Evolutionary conservation across 2,329 filamentous ascomycete species (phyloP).

Genomic region (Cryphonectria radicalis): DNA sequence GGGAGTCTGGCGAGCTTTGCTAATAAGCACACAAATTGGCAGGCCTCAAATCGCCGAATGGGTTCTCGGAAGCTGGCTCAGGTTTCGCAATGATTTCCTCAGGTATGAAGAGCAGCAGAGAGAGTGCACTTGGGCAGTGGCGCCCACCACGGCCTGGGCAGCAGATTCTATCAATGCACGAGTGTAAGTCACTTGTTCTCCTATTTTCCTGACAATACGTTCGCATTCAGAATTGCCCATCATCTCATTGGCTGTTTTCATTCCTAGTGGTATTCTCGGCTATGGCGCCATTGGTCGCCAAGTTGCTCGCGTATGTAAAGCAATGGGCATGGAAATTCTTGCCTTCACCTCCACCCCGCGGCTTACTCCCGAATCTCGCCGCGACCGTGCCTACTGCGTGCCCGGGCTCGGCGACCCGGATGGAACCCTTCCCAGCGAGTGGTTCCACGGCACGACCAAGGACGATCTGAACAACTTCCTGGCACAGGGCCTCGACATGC

Average conservation of each 20-base stretch:
- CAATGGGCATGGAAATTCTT: slow-evolving; percentile 68
- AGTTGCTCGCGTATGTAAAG: slow-evolving; percentile 52
- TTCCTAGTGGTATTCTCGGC: slow-evolving; percentile 42
- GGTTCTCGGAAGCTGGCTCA: slow-evolving; percentile 44
- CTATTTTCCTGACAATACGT: not conserved
- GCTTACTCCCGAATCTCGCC: slow-evolving; percentile 59
- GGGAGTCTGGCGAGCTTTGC: no score
- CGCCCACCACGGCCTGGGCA: not conserved
- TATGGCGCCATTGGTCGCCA: slow-evolving; percentile 51
- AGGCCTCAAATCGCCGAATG: slow-evolving; percentile 48
- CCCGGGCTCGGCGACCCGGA: slow-evolving; percentile 60
- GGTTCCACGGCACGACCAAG: slow-evolving; percentile 44
- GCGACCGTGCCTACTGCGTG: slow-evolving; percentile 64
- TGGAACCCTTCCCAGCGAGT: slow-evolving; percentile 44
- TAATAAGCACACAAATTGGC: no score
- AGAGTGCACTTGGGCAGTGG: slow-evolving; percentile 36
- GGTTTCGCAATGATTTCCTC: slow-evolving; percentile 39
- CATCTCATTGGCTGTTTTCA: not conserved
- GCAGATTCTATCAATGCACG: slow-evolving; percentile 23
- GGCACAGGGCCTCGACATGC: slow-evolving; percentile 46
- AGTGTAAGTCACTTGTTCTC: slow-evolving; percentile 17
- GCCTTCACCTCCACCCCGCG: slow-evolving; percentile 68
- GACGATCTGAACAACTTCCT: slow-evolving; percentile 47
- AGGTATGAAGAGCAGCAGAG: slow-evolving; percentile 38
- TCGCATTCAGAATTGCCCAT: no score